Conservation (phyloP, 495 filamentous ascomycete species). For the Lasiosphaeris hirsuta region DNA sequence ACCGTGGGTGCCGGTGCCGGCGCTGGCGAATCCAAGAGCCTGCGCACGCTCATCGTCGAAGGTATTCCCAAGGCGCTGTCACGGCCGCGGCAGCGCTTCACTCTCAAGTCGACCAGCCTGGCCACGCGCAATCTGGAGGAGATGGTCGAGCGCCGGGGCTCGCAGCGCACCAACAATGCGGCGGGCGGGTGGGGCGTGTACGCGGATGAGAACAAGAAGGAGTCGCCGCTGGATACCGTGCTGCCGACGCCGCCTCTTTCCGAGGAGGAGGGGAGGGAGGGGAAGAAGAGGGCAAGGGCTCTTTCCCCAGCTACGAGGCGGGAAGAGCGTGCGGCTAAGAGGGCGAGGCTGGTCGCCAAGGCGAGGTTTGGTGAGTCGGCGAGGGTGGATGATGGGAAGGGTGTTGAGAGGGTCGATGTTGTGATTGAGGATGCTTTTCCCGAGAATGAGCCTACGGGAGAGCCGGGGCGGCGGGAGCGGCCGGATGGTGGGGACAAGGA, state of each 20-base stretch:
- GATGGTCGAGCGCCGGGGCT: slow-evolving; percentile 61
- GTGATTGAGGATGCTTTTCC: slow-evolving; percentile 55
- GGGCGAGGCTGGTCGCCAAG: slow-evolving; percentile 45
- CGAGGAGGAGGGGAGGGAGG: slow-evolving; percentile 16
- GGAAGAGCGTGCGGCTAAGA: slow-evolving; percentile 39
- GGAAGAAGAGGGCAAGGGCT: not conserved
- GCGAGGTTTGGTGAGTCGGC: slow-evolving; percentile 55
- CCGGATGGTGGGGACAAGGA: slow-evolving; percentile 4
- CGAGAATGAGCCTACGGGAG: slow-evolving; percentile 26
- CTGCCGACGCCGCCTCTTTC: slow-evolving; percentile 35
- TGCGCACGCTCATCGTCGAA: slow-evolving; percentile 66
- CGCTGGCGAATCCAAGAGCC: slow-evolving; percentile 53
- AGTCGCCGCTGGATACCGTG: slow-evolving; percentile 56
- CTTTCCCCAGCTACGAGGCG: slow-evolving; percentile 23
- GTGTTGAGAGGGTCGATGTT: slow-evolving; percentile 61
- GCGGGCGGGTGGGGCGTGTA: slow-evolving; percentile 79
- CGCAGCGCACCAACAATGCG: slow-evolving; percentile 61
- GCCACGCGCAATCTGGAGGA: slow-evolving; percentile 65
- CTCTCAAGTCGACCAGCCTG: slow-evolving; percentile 61
- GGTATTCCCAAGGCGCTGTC: slow-evolving; percentile 77
- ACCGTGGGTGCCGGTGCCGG: slow-evolving; percentile 22
- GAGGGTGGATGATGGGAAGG: slow-evolving; percentile 49
- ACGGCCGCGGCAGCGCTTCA: slow-evolving; percentile 61
- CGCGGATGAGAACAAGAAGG: slow-evolving; percentile 56
- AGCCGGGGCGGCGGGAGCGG: not conserved